Percentiles rank a stretch among this genome's conserved stretches.
phyloP scores from a whole-genome alignment of 2,329 filamentous ascomycete genomes.

The Alternaria dauci region DNA sequence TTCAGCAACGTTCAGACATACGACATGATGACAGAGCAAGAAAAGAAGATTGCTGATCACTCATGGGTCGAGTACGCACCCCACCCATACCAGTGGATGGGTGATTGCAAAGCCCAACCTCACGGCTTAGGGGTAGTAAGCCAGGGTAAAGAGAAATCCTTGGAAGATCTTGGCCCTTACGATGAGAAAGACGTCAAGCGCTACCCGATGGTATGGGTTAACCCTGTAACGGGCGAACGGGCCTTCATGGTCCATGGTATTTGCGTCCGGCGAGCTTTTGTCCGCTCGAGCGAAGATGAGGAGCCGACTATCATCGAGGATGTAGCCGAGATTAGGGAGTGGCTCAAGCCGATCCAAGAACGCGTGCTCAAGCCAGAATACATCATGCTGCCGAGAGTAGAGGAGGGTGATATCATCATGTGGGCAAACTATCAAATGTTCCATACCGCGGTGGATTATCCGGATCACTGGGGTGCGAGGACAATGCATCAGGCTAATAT shows the following conservation, averaged over 20 bases:
- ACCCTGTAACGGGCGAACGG: not conserved
- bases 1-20: constrained; percentile 56
- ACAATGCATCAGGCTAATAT: constrained; percentile 60
- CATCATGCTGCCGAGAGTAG: constrained; percentile 51
- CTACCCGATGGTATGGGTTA: not conserved
- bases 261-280: not conserved
- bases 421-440: constrained; percentile 32
- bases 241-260: not conserved
- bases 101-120: not conserved
- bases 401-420: constrained; percentile 55
- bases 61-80: constrained; percentile 59
- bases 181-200: too few species aligned
- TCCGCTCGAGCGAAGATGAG: not conserved
- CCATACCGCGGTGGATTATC: constrained; percentile 58
- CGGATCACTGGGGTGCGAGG: constrained; percentile 49
- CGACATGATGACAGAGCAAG: constrained; percentile 54
- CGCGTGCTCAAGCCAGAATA: constrained; percentile 29
- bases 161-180: too few species aligned
- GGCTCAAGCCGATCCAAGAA: not conserved
- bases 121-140: too few species aligned
- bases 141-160: too few species aligned
- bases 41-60: constrained; percentile 54
- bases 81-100: constrained; percentile 51
- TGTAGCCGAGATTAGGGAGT: not conserved
- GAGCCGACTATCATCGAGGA: not conserved